Percentiles rank a stretch among this genome's conserved stretches.
These are phyloP conservation scores for Rhizopus microsporus DNA, from an alignment of 371 early-diverging fungal species.

Conservation along the genomic window DNA sequence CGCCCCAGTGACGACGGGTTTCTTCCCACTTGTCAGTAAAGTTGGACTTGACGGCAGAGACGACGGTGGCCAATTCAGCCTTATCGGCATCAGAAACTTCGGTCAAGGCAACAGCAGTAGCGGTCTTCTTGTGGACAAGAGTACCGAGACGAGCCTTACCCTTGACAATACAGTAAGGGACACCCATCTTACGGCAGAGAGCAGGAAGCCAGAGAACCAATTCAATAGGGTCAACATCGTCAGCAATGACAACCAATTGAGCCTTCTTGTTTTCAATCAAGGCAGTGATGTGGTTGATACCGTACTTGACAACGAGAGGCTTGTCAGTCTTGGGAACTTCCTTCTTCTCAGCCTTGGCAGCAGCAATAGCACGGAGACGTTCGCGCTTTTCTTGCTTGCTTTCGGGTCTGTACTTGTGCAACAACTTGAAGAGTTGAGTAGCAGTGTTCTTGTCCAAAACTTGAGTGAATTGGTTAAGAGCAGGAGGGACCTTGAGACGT, in stretches of 20 bases:
- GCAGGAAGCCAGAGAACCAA: slow-evolving; percentile 99
- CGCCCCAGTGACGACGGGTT: slow-evolving; percentile 93
- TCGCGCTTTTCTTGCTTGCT: slow-evolving; percentile 94
- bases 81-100: slow-evolving; percentile 97
- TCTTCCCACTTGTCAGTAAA: slow-evolving; percentile 93
- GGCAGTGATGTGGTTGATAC: slow-evolving; percentile 99
- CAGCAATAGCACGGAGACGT: slow-evolving; percentile 86
- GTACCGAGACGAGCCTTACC: slow-evolving; percentile 97
- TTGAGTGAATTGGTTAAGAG: slow-evolving; percentile 99
- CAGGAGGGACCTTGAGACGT: slow-evolving; percentile 99
- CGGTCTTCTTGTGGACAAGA: slow-evolving; percentile 99
- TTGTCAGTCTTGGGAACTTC: slow-evolving; percentile 89
- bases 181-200: slow-evolving; percentile 99
- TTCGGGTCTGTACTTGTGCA: slow-evolving; percentile 99
- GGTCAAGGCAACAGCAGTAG: slow-evolving; percentile 94
- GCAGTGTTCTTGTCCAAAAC: slow-evolving; percentile 97
- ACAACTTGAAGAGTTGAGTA: slow-evolving; percentile 94
- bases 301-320: slow-evolving; percentile 97
- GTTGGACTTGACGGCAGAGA: slow-evolving; percentile 93
- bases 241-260: slow-evolving; percentile 97
- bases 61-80: slow-evolving; percentile 83
- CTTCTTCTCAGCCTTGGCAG: slow-evolving; percentile 85
- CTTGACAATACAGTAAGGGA: slow-evolving; percentile 99
- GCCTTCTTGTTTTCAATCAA: slow-evolving; percentile 99
- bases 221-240: slow-evolving; percentile 99